Percentiles rank a stretch among this genome's conserved stretches.
phyloP scores from a whole-genome alignment of 2,329 filamentous ascomycete genomes.

The Colletotrichum sp. region DNA sequence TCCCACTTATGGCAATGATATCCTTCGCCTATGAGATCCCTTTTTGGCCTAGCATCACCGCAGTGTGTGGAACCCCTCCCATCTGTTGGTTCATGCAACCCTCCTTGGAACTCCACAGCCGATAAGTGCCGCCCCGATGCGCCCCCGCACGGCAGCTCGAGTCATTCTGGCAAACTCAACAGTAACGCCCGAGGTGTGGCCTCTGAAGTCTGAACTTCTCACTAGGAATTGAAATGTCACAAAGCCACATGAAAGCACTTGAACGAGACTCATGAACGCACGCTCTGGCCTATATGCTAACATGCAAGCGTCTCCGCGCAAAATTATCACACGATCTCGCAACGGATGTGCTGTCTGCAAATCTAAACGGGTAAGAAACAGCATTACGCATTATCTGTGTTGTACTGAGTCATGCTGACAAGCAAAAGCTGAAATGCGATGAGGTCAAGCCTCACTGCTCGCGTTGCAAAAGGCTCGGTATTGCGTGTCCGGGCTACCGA shows the following conservation, averaged over 20 bases:
- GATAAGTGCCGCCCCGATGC: background rate
- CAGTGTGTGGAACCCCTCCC: background rate
- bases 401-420: background rate
- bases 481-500: background rate
- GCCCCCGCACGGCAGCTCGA: background rate
- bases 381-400: rapidly evolving
- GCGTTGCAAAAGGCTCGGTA: background rate
- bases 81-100: background rate
- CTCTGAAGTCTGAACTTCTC: background rate
- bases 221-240: background rate
- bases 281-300: background rate
- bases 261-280: too few relatives aligned
- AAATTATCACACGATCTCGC: background rate
- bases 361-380: background rate
- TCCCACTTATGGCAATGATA: background rate
- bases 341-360: conserved; percentile 12
- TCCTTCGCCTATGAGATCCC: background rate
- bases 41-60: background rate
- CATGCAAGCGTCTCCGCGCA: background rate
- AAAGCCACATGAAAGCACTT: background rate
- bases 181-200: background rate
- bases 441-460: background rate
- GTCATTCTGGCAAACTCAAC: background rate
- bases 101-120: background rate
- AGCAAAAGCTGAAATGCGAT: background rate